Base-by-base conservation (phyloP, 139 green algal species). In the Auxenochlorella protothecoides region DNA sequence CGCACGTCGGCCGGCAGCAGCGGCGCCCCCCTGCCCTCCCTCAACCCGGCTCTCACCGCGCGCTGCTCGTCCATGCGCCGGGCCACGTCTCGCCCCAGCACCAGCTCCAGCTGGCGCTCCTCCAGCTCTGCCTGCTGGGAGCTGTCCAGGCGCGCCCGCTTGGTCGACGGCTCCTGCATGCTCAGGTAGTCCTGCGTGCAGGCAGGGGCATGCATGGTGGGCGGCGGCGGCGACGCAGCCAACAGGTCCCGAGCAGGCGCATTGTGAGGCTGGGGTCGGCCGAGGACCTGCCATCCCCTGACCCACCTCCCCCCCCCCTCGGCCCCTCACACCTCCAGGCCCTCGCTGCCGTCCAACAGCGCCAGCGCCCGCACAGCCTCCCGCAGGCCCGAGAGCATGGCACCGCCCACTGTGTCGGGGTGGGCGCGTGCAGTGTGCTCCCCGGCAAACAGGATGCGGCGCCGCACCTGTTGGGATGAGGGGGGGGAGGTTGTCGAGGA, bases 331-430 rank as follows among this genome's bases (percentile, higher is more conserved):
- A 11, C 69, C 59, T 64, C 69, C 53, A 69, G 61, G 6, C 67
- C 65, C 72, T 76, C 69, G 44, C 76, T 71, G 9, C 77, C 78
- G 5, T 56, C 66, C 59, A 88, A 68, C 66, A 84, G 55, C 14
- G 78, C 72, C 69, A 91, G 68, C 59, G 78, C 65, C 9, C 82
- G 81, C 15, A 76, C 75, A 14, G 88, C 91, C 80, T 94, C 91
- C 6, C 89, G 79, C 68, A 89, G 57, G 10, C 89, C 89, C 4
- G 79, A 88, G 55, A 96, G 78, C 84, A 94, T 88, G 55, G 90
- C 90, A 12, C 90, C 91, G 53, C 90, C 90, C 16, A 97, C 91
- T 2, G 91, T 95, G 74, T 96, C 91, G 3, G 87, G 90, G 74
- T 97, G 90, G 78, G 94, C 78, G 68, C 73, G 70, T 11, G 59